A percentile compares a stretch with the other conserved stretches of the same genome.
phyloP scores from a whole-genome alignment of 2,329 filamentous ascomycete genomes.

The Fusarium acutatum region DNA sequence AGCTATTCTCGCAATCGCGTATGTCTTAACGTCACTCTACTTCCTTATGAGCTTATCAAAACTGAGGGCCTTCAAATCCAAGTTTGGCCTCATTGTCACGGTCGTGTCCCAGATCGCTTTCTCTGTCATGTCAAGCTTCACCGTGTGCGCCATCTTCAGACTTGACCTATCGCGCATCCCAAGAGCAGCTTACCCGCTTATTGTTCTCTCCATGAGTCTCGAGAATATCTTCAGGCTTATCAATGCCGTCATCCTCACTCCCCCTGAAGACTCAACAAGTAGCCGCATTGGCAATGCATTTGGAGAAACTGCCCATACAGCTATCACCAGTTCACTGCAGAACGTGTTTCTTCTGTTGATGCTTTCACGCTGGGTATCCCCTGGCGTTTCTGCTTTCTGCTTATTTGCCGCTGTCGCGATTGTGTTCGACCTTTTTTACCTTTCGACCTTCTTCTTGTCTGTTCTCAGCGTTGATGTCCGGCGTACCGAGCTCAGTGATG shows the following conservation, averaged over 20 bases:
- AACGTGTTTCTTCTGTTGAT: constrained; percentile 73
- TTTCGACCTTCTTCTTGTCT: constrained; percentile 81
- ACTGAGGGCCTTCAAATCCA: constrained; percentile 78
- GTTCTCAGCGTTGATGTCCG: constrained; percentile 83
- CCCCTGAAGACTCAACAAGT: constrained; percentile 72
- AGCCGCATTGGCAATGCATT: constrained; percentile 77
- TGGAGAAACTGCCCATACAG: constrained; percentile 75
- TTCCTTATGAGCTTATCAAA: constrained; percentile 73
- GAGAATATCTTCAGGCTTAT: constrained; percentile 83
- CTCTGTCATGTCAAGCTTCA: constrained; percentile 81
- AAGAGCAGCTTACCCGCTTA: constrained; percentile 76
- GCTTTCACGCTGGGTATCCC: constrained; percentile 72
- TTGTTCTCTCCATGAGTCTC: constrained; percentile 79
- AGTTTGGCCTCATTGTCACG: constrained; percentile 75
- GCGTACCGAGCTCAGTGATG: constrained; percentile 78
- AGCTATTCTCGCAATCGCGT: constrained; percentile 70
- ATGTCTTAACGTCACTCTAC: constrained; percentile 70
- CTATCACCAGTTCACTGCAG: constrained; percentile 72
- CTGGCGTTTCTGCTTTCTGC: constrained; percentile 79
- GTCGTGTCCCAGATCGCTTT: constrained; percentile 75
- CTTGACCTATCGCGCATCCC: constrained; percentile 80
- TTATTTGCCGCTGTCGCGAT: constrained; percentile 79
- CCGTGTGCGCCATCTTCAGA: constrained; percentile 77
- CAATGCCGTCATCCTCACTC: constrained; percentile 78
- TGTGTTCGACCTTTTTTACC: constrained; percentile 79